phyloP scores from a whole-genome alignment of 495 filamentous ascomycete species.

The Penicillium odoratum region DNA sequence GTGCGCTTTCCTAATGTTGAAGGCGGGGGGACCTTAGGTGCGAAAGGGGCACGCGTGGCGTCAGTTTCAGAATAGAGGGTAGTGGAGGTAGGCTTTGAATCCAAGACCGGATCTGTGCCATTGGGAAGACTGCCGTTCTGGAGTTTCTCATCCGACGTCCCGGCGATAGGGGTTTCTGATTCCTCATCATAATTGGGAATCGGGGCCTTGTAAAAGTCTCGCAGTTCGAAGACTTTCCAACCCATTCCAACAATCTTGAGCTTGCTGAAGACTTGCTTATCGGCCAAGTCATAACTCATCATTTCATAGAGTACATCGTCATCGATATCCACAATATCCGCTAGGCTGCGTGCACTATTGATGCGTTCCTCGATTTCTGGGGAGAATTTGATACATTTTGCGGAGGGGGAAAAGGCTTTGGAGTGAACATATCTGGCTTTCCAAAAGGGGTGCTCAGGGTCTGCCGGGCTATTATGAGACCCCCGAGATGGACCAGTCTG shows the following conservation, averaged over 20 bases:
- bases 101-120: neutral
- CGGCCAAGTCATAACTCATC: conserved; percentile 34
- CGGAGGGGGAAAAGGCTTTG: conserved; percentile 4
- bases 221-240: conserved; percentile 40
- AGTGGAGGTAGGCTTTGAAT: neutral
- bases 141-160: neutral
- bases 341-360: conserved; percentile 24
- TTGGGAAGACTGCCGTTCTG: neutral
- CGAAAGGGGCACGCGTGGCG: neutral
- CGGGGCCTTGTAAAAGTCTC: conserved; percentile 36
- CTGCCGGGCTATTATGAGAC: conserved; percentile 1
- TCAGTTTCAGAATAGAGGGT: neutral
- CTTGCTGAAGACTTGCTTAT: conserved; percentile 35
- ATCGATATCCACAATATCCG: conserved; percentile 40
- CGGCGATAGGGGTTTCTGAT: conserved; percentile 13
- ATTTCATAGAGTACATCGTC: conserved; percentile 35
- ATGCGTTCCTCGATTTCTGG: conserved; percentile 15
- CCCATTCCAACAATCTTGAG: conserved; percentile 42
- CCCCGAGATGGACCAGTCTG: conserved; percentile 1
- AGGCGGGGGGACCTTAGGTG: conserved; percentile 1
- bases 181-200: conserved; percentile 6
- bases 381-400: neutral
- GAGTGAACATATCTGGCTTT: neutral
- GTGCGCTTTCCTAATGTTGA: conserved; percentile 32
- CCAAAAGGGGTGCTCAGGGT: neutral